These are phyloP conservation scores for Lupinus albus DNA, from an alignment of 306 rosid species.

Conservation along the genomic window DNA sequence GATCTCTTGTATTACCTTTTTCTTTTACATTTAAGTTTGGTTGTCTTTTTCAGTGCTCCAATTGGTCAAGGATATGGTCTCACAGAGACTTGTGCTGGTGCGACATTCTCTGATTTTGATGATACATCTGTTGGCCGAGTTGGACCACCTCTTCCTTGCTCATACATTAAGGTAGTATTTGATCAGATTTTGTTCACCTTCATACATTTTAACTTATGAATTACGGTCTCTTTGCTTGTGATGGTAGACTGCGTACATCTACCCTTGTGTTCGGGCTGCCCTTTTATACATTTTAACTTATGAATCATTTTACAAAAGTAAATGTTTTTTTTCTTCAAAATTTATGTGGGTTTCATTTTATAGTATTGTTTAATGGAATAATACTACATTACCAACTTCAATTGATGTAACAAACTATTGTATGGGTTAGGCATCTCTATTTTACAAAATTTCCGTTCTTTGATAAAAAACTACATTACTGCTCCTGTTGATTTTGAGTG, in stretches of 20 bases:
- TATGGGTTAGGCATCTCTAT: too few relatives aligned
- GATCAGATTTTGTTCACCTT: constrained; percentile 45
- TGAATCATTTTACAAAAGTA: too few relatives aligned
- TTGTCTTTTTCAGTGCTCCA: constrained; percentile 67
- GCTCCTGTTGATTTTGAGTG: not conserved
- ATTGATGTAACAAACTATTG: too few relatives aligned
- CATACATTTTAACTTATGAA: constrained; percentile 2
- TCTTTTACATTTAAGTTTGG: constrained; percentile 36
- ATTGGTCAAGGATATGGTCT: constrained; percentile 99
- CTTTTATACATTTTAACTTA: constrained; percentile 40
- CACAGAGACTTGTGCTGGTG: constrained; percentile 95
- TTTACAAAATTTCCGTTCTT: too few relatives aligned
- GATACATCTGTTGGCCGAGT: constrained; percentile 92
- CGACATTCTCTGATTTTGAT: constrained; percentile 85
- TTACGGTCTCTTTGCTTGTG: too few relatives aligned
- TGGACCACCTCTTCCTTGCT: constrained; percentile 97
- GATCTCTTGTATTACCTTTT: constrained; percentile 2
- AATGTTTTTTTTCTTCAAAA: too few relatives aligned
- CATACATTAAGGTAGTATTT: constrained; percentile 71
- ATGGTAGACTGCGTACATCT: too few relatives aligned
- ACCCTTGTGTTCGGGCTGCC: too few relatives aligned
- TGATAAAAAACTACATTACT: too few relatives aligned
- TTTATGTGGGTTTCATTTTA: not conserved
- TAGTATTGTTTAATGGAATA: constrained; percentile 16
- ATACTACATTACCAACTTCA: too few relatives aligned